Conservation (phyloP, 805 yeast genomes). For the Candida ascalaphidarum region DNA sequence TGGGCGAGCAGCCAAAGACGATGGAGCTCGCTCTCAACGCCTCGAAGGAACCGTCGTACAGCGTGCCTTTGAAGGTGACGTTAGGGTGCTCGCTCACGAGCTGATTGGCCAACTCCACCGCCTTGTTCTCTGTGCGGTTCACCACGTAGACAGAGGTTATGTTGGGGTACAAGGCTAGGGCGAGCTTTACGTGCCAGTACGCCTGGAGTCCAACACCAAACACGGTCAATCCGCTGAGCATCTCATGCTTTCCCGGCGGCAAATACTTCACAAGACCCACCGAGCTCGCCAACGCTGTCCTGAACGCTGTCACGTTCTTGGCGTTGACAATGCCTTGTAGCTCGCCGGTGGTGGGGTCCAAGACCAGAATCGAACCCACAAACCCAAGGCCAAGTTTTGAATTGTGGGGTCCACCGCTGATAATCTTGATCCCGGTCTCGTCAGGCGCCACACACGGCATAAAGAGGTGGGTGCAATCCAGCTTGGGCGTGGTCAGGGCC, state of each 20-base stretch:
- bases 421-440: conserved; percentile 50
- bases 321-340: conserved; percentile 50
- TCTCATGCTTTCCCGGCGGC: too few relatives aligned
- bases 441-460: conserved; percentile 56
- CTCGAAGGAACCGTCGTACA: conserved; percentile 5
- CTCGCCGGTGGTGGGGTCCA: conserved; percentile 44
- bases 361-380: conserved; percentile 45
- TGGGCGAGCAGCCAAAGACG: conserved; percentile 55
- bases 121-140: conserved; percentile 36
- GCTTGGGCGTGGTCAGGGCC: conserved; percentile 19
- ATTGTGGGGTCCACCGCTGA: conserved; percentile 42
- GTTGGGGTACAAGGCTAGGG: conserved; percentile 29
- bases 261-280: conserved; percentile 38
- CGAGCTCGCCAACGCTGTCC: conserved; percentile 55
- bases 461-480: conserved; percentile 42
- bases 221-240: conserved; percentile 19
- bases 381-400: conserved; percentile 37
- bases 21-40: conserved; percentile 32
- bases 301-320: conserved; percentile 50
- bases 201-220: conserved; percentile 63
- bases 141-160: conserved; percentile 35
- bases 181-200: conserved; percentile 50
- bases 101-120: conserved; percentile 16
- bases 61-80: conserved; percentile 12
- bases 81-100: conserved; percentile 19